Conservation (phyloP, 495 filamentous ascomycete genomes). For the Polyplosphaeria fusca region DNA sequence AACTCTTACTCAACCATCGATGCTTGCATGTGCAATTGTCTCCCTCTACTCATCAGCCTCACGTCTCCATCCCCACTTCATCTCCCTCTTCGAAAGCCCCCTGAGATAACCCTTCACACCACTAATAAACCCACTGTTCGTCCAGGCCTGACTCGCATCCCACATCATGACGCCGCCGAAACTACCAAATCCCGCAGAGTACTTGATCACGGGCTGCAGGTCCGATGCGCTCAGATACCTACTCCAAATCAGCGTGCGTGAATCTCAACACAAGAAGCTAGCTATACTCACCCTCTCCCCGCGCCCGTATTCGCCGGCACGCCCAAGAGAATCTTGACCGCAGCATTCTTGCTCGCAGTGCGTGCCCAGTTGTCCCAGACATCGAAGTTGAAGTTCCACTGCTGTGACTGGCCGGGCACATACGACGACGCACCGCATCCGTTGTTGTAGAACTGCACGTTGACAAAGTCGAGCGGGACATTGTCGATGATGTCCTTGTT, state of each 20-base stretch:
- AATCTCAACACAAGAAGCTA: too few relatives aligned
- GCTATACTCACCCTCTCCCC: too few relatives aligned
- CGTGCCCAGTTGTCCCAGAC: constrained; percentile 72
- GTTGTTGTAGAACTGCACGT: constrained; percentile 47
- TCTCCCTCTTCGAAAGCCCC: neutral
- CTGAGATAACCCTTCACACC: constrained; percentile 11
- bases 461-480: constrained; percentile 27
- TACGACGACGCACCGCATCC: constrained; percentile 60
- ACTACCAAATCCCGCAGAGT: constrained; percentile 18
- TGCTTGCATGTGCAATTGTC: too few relatives aligned
- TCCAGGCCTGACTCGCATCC: constrained; percentile 34
- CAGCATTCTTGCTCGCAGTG: constrained; percentile 55
- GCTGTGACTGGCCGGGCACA: constrained; percentile 43
- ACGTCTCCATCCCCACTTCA: constrained; percentile 9
- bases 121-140: constrained; percentile 22
- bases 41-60: neutral
- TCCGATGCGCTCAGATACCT: constrained; percentile 50
- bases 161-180: constrained; percentile 39
- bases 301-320: constrained; percentile 61
- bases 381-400: constrained; percentile 64
- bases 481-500: constrained; percentile 34
- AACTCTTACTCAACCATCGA: too few relatives aligned
- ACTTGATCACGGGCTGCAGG: constrained; percentile 39
- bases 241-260: too few relatives aligned
- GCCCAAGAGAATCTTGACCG: constrained; percentile 65